These are phyloP conservation scores for Trametes hirsuta DNA, from an alignment of 1,284 basidiomycete genomes.

Conservation along the genomic window DNA sequence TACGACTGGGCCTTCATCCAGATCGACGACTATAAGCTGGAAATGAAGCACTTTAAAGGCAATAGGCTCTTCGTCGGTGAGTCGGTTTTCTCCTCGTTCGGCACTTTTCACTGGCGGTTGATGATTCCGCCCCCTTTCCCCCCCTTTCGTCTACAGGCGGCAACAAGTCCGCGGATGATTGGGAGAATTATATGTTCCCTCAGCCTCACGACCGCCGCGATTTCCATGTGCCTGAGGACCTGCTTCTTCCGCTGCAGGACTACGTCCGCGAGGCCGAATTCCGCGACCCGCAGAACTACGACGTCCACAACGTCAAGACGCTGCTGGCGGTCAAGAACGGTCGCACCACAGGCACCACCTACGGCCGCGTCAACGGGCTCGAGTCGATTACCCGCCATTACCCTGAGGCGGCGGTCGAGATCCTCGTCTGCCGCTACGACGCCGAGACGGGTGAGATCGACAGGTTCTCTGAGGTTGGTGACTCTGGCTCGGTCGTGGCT, in stretches of 20 bases:
- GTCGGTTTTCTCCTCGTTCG: conserved; percentile 8
- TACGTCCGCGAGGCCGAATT: conserved; percentile 27
- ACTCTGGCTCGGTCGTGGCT: conserved; percentile 35
- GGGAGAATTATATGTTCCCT: conserved; percentile 34
- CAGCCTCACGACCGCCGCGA: conserved; percentile 25
- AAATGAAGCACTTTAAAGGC: conserved; percentile 35
- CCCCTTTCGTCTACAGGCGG: conserved; percentile 22
- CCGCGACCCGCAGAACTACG: conserved; percentile 28
- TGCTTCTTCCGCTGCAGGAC: conserved; percentile 33
- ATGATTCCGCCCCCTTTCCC: conserved; percentile 1
- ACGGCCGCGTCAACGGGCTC: conserved; percentile 34
- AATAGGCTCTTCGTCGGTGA: conserved; percentile 36
- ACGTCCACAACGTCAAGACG: conserved; percentile 27
- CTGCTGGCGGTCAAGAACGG: conserved; percentile 37
- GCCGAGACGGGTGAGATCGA: conserved; percentile 1
- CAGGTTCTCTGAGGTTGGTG: conserved; percentile 32
- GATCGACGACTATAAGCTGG: conserved; percentile 34
- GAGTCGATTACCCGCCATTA: conserved; percentile 32
- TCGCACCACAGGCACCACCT: conserved; percentile 31
- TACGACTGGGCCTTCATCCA: conserved; percentile 39
- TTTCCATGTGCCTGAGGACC: conserved; percentile 32
- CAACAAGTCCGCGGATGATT: conserved; percentile 32
- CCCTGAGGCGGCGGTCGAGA: conserved; percentile 24
- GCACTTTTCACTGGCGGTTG: conserved; percentile 23
- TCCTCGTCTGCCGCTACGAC: conserved; percentile 28